phyloP scores from a whole-genome alignment of 345 rosid genomes.

The Diplotaxis tenuifolia region DNA sequence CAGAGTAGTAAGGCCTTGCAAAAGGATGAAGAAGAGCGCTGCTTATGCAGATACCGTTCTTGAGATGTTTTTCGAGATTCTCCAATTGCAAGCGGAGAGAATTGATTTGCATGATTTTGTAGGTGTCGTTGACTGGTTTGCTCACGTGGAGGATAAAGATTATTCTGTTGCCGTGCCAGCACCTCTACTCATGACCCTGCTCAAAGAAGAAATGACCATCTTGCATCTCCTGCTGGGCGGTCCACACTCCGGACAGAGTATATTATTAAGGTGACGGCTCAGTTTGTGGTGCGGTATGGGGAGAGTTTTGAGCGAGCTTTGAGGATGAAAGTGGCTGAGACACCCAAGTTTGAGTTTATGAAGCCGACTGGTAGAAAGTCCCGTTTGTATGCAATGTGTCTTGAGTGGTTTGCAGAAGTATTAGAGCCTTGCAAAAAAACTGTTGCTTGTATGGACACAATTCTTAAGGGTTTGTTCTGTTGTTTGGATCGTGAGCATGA shows the following conservation, averaged over 20 bases:
- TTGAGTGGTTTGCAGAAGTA: not conserved
- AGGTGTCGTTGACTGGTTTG: constrained; percentile 46
- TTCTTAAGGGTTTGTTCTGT: not conserved
- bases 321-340: not conserved
- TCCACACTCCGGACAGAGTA: not conserved
- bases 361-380: not conserved
- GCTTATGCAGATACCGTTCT: not conserved
- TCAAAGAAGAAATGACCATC: not conserved
- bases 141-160: constrained; percentile 64
- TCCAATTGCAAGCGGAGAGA: not conserved
- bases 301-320: not conserved
- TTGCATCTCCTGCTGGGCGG: constrained; percentile 34
- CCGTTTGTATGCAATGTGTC: not conserved
- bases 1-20: not conserved
- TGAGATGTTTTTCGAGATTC: not conserved
- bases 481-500: not conserved
- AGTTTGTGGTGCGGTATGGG: not conserved
- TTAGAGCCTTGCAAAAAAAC: not conserved
- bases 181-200: not conserved
- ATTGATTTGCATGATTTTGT: not conserved
- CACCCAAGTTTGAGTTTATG: not conserved
- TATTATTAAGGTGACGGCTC: not conserved
- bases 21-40: not conserved
- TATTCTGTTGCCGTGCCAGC: constrained; percentile 36
- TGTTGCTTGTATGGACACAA: not conserved